These are phyloP conservation scores for Voacanga thouarsii DNA, from an alignment of 257 asterid genomes.

Conservation along the genomic window DNA sequence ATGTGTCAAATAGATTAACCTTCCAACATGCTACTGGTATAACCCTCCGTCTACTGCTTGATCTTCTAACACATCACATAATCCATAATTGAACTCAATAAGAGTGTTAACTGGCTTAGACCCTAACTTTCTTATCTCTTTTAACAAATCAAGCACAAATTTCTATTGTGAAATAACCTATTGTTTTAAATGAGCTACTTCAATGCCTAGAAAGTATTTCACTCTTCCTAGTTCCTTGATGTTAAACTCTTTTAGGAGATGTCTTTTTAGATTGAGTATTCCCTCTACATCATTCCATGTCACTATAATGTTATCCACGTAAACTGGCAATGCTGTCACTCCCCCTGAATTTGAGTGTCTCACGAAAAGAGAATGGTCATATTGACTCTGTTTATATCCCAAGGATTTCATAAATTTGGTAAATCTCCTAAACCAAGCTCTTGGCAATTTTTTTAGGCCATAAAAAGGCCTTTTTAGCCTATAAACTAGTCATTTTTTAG, in stretches of 20 bases:
- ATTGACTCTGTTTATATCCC: neutral
- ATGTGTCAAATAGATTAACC: neutral
- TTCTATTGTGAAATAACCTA: neutral
- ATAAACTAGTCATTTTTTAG: too few relatives aligned
- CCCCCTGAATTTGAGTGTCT: neutral
- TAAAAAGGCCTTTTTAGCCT: neutral
- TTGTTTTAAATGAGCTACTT: too few relatives aligned
- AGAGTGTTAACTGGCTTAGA: neutral
- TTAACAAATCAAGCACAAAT: neutral
- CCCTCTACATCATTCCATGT: neutral
- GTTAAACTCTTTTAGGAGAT: neutral
- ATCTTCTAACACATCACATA: neutral
- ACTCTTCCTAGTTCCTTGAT: neutral
- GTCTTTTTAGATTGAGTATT: neutral
- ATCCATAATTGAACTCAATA: too few relatives aligned
- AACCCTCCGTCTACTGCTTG: neutral
- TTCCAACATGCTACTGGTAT: neutral
- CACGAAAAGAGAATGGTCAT: neutral
- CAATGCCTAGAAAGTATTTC: neutral
- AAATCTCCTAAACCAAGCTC: neutral
- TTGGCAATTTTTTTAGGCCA: too few relatives aligned
- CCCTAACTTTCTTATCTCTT: neutral
- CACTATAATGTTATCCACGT: neutral
- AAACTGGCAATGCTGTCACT: neutral
- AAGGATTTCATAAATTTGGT: neutral